Conservation (phyloP, 1,284 basidiomycete species). For the Trametes versicolor region DNA sequence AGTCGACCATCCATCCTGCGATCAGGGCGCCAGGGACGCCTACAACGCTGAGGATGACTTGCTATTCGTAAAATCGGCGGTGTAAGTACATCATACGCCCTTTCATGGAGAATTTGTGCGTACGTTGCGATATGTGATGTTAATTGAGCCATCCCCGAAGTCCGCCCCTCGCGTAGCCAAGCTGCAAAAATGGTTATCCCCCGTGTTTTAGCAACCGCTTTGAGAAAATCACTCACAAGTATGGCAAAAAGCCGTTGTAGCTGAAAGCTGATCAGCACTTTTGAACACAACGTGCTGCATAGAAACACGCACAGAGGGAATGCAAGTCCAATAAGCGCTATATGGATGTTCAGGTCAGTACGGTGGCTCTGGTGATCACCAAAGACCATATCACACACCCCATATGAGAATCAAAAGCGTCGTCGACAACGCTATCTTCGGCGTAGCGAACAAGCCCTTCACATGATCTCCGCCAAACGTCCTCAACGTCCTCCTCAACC, state of each 20-base stretch:
- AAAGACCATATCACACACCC: constrained; percentile 2
- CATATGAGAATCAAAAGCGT: constrained; percentile 67
- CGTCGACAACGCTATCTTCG: constrained; percentile 70
- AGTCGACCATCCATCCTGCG: constrained; percentile 68
- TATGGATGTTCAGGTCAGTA: background rate
- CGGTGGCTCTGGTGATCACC: too few species aligned
- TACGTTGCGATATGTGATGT: constrained; percentile 76
- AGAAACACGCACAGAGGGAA: constrained; percentile 69
- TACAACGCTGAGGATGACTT: constrained; percentile 74
- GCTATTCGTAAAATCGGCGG: constrained; percentile 46
- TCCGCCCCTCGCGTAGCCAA: constrained; percentile 66
- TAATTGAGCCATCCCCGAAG: constrained; percentile 68
- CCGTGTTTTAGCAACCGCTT: too few species aligned
- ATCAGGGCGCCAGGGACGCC: constrained; percentile 74
- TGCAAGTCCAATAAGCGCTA: constrained; percentile 77
- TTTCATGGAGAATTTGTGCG: constrained; percentile 32
- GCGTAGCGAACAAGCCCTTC: constrained; percentile 68
- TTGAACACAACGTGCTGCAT: constrained; percentile 26
- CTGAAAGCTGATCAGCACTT: constrained; percentile 36
- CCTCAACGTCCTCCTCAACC: constrained; percentile 53
- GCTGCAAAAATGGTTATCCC: constrained; percentile 51
- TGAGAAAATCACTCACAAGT: constrained; percentile 64
- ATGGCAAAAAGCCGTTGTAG: constrained; percentile 72
- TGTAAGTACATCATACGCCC: background rate
- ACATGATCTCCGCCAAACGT: constrained; percentile 59